These are phyloP conservation scores for Stevia rebaudiana DNA, from an alignment of 140 eudicot genomes.

Conservation along the genomic window DNA sequence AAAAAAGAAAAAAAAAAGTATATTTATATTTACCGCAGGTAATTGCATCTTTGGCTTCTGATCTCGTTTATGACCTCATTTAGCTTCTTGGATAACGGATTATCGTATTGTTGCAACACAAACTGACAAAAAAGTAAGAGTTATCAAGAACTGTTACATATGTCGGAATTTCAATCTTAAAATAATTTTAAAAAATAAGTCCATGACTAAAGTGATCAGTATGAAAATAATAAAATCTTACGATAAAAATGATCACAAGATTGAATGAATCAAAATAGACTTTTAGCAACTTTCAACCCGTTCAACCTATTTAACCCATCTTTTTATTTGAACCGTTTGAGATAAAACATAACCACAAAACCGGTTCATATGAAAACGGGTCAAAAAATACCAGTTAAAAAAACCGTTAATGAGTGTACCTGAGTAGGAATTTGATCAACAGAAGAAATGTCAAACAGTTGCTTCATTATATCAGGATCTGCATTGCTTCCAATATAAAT, in stretches of 20 bases:
- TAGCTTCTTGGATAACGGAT: conserved; percentile 84
- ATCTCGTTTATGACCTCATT: conserved; percentile 80
- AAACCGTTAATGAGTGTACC: conserved; percentile 39
- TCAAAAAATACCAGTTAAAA: neutral
- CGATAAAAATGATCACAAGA: neutral
- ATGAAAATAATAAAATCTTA: neutral
- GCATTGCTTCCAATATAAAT: conserved; percentile 68
- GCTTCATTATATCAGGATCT: conserved; percentile 42
- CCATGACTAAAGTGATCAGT: neutral
- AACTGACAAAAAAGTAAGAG: conserved; percentile 39
- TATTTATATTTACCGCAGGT: conserved; percentile 60
- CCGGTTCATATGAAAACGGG: neutral
- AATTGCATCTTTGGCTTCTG: conserved; percentile 90
- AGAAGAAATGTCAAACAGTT: conserved; percentile 72
- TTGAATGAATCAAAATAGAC: neutral
- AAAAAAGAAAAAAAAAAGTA: too few species aligned
- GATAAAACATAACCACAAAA: neutral
- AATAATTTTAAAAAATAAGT: too few species aligned
- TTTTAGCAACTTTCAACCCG: neutral
- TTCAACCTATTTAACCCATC: neutral
- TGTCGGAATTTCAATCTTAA: too few species aligned
- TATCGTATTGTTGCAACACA: conserved; percentile 82
- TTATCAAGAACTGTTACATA: neutral
- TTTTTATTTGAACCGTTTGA: neutral
- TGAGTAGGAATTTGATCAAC: conserved; percentile 67